phyloP scores from a whole-genome alignment of 805 yeast genomes.

The Kluyveromyces nonfermentans region DNA sequence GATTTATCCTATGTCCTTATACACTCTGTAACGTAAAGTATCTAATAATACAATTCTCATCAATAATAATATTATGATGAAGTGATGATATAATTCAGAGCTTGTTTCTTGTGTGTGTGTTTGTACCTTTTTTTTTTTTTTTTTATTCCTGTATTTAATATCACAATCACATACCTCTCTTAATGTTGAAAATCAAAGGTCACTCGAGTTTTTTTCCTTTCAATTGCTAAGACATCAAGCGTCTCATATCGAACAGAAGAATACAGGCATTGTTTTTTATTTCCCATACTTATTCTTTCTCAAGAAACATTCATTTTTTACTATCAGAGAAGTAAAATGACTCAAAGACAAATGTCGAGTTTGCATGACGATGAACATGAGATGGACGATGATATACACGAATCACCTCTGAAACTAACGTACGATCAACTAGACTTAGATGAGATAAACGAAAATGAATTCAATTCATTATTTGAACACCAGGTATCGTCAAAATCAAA shows the following conservation, averaged over 20 bases:
- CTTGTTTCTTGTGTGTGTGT: no score
- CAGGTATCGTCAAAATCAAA: conserved; percentile 5
- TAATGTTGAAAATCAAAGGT: background rate
- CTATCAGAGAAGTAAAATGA: background rate
- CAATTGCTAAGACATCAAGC: no score
- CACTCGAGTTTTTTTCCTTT: background rate
- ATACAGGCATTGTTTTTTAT: no score
- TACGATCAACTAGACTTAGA: conserved; percentile 9
- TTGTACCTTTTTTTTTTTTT: no score
- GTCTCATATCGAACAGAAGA: no score
- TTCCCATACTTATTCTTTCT: no score
- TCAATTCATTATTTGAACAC: conserved; percentile 7
- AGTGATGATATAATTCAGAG: background rate
- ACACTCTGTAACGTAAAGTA: background rate
- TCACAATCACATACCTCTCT: background rate
- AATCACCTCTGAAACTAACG: conserved; percentile 20
- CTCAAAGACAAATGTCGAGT: background rate
- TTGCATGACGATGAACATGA: background rate
- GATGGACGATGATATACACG: conserved; percentile 12
- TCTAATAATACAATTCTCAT: background rate
- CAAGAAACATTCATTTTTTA: no score
- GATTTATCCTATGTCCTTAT: background rate
- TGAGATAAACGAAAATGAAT: conserved; percentile 6
- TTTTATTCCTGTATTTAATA: no score
- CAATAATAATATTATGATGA: background rate